Percentiles rank a stretch among this genome's conserved stretches.
Conservation (phyloP, 129 eudicot species). For the Saussurea involucrata region DNA sequence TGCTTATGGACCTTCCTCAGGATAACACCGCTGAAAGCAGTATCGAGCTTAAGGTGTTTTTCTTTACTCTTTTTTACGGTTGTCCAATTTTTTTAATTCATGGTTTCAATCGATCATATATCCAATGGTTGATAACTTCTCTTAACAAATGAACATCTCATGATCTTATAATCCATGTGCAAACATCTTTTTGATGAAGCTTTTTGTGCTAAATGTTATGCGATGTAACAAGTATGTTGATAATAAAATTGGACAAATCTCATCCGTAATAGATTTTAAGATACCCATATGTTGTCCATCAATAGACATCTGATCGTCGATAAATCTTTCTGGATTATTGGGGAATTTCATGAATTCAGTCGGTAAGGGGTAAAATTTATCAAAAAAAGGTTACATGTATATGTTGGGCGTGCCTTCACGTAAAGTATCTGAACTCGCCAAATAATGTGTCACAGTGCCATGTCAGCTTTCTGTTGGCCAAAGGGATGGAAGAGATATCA, state of each 20-base stretch:
- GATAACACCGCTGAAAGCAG: constrained; percentile 30
- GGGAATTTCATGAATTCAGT: not conserved
- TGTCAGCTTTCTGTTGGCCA: not conserved
- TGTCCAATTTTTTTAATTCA: not conserved
- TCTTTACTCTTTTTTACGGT: constrained; percentile 1
- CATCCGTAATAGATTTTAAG: not conserved
- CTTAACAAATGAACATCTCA: not conserved
- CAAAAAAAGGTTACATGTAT: not conserved
- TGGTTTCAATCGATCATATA: not conserved
- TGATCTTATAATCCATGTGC: too few relatives aligned
- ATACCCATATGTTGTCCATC: not conserved
- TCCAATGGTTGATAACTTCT: not conserved
- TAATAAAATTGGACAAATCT: not conserved
- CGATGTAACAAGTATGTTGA: not conserved
- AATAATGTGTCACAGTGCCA: not conserved
- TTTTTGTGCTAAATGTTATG: not conserved
- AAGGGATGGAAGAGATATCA: not conserved
- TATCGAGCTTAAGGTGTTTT: constrained; percentile 68
- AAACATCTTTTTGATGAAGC: not conserved
- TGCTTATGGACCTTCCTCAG: constrained; percentile 27
- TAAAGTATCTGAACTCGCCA: not conserved
- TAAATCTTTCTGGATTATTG: not conserved
- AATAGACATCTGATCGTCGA: not conserved
- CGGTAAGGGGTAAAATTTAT: not conserved
- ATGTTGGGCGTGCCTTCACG: not conserved